These are phyloP conservation scores for Dactylella cylindrospora DNA, from an alignment of 2,329 filamentous ascomycete genomes.

Conservation along the genomic window DNA sequence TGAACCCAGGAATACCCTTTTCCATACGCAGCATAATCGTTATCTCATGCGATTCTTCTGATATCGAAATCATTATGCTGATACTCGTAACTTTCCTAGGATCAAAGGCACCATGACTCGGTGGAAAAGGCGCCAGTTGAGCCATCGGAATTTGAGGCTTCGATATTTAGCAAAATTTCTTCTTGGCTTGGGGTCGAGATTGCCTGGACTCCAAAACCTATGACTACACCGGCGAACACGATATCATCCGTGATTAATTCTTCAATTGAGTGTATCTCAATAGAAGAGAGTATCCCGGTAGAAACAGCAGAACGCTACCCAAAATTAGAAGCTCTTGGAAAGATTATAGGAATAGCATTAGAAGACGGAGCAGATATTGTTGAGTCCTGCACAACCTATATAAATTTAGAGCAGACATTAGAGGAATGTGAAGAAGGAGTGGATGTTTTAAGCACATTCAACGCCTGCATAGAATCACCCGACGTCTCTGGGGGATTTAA, in stretches of 20 bases:
- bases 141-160: not conserved
- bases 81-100: too few species aligned
- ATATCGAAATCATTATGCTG: too few species aligned
- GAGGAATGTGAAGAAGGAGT: not conserved
- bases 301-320: not conserved
- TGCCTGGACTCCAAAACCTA: not conserved
- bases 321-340: constrained; percentile 1
- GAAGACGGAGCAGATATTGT: not conserved
- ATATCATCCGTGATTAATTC: not conserved
- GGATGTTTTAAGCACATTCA: constrained; percentile 3
- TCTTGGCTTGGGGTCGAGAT: constrained; percentile 7
- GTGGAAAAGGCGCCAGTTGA: too few species aligned
- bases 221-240: not conserved
- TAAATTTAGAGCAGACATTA: not conserved
- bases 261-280: constrained; percentile 4
- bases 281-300: not conserved
- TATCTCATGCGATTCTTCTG: too few species aligned
- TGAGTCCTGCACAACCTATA: not conserved
- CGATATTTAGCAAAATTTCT: constrained; percentile 5
- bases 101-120: too few species aligned
- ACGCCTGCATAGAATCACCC: constrained; percentile 10
- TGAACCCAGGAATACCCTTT: too few species aligned
- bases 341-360: not conserved
- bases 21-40: too few species aligned
- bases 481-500: constrained; percentile 13